These are phyloP conservation scores for Colletotrichum caudatum DNA, from an alignment of 2,329 filamentous ascomycete genomes.

Conservation along the genomic window DNA sequence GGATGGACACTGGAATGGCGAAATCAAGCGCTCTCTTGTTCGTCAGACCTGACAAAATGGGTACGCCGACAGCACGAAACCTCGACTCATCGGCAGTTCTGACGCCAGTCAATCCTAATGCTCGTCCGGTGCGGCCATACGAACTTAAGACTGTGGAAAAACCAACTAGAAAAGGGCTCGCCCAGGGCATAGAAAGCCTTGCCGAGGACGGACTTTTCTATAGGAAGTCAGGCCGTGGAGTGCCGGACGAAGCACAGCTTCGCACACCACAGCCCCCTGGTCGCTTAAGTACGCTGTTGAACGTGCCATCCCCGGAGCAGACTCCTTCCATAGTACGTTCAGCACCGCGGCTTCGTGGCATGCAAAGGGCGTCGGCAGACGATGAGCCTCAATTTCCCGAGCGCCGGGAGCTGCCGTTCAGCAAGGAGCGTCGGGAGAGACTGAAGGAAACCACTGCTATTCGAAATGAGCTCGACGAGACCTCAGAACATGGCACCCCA, in stretches of 20 bases:
- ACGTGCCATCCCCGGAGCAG: conserved; percentile 46
- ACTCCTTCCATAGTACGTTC: conserved; percentile 46
- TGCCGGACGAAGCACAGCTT: conserved; percentile 35
- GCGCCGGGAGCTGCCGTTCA: conserved; percentile 59
- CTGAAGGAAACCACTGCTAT: conserved; percentile 15
- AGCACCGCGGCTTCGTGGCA: conserved; percentile 44
- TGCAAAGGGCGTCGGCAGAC: conserved; percentile 24
- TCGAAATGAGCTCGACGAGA: conserved; percentile 8
- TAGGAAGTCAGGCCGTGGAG: conserved; percentile 31
- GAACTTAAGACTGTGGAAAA: conserved; percentile 43
- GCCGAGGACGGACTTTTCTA: conserved; percentile 62
- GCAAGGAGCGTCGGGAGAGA: conserved; percentile 44
- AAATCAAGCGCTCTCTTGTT: conserved; percentile 17
- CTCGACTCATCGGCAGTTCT: conserved; percentile 48
- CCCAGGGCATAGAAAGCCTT: conserved; percentile 56
- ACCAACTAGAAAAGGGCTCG: conserved; percentile 46
- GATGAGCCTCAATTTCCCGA: conserved; percentile 51
- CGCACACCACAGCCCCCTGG: conserved; percentile 44
- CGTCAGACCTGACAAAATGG: conserved; percentile 31
- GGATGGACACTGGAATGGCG: conserved; percentile 6
- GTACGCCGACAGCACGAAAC: conserved; percentile 43
- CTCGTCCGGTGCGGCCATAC: conserved; percentile 44
- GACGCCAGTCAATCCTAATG: conserved; percentile 54
- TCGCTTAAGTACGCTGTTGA: conserved; percentile 52
- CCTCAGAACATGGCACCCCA: conserved; percentile 15